phyloP scores from a whole-genome alignment of 2,329 filamentous ascomycete species.

The Teratosphaeriaceae sp. region DNA sequence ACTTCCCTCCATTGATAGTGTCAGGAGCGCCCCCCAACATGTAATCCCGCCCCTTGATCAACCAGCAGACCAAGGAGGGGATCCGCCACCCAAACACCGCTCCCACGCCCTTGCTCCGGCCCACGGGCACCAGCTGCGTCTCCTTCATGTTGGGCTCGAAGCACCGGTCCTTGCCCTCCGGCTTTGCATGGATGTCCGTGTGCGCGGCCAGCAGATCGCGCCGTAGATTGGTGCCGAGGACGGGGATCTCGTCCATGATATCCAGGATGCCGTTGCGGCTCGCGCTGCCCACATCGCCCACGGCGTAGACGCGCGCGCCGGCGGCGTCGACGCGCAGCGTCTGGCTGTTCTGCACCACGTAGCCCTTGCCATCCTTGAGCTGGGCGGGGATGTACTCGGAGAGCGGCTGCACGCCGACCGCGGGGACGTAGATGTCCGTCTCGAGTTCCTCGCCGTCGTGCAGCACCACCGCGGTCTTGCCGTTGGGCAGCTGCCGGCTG shows the following conservation, averaged over 20 bases:
- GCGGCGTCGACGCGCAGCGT: slow-evolving; percentile 42
- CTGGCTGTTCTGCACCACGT: slow-evolving; percentile 41
- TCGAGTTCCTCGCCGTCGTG: slow-evolving; percentile 39
- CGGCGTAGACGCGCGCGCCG: slow-evolving; percentile 39
- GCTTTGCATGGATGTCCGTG: slow-evolving; percentile 12
- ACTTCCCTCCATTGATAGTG: slow-evolving; percentile 16
- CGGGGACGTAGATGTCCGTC: slow-evolving; percentile 48
- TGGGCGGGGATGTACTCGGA: slow-evolving; percentile 44
- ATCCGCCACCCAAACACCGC: slow-evolving; percentile 31
- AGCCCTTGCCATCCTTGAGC: slow-evolving; percentile 38
- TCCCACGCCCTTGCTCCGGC: slow-evolving; percentile 33
- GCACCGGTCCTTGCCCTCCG: slow-evolving; percentile 21
- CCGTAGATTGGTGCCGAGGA: background rate
- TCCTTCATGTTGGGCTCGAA: slow-evolving; percentile 29
- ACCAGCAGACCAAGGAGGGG: slow-evolving; percentile 32
- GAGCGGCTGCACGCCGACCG: slow-evolving; percentile 47
- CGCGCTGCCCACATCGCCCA: slow-evolving; percentile 42
- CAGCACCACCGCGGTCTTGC: slow-evolving; percentile 34
- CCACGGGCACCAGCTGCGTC: slow-evolving; percentile 34
- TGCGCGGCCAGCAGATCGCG: slow-evolving; percentile 1
- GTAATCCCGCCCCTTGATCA: slow-evolving; percentile 33
- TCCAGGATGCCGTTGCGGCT: slow-evolving; percentile 34
- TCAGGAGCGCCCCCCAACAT: slow-evolving; percentile 22
- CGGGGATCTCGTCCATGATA: slow-evolving; percentile 1
- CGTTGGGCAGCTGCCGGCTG: slow-evolving; percentile 37